These are phyloP conservation scores for Alternaria sp. DNA, from an alignment of 2,329 filamentous ascomycete species.

Conservation along the genomic window DNA sequence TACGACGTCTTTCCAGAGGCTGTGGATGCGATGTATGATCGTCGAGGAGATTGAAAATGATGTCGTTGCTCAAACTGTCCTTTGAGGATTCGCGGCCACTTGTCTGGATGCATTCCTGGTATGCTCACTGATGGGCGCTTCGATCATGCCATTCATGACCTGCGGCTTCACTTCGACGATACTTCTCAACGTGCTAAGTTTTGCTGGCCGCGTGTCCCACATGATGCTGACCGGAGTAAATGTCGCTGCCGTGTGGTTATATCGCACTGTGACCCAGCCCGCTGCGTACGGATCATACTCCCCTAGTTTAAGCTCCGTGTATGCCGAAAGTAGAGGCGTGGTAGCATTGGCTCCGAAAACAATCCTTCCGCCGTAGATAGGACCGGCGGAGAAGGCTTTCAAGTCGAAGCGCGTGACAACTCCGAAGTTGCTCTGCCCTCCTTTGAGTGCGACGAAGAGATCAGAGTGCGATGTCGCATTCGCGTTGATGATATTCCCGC, in stretches of 20 bases:
- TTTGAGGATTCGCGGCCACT: slow-evolving; percentile 19
- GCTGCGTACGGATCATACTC: slow-evolving; percentile 33
- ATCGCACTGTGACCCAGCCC: slow-evolving; percentile 35
- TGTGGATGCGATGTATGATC: slow-evolving; percentile 30
- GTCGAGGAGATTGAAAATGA: slow-evolving; percentile 30
- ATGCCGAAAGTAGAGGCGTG: slow-evolving; percentile 24
- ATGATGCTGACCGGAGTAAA: slow-evolving; percentile 31
- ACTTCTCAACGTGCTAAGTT: slow-evolving; percentile 26
- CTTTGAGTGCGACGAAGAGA: slow-evolving; percentile 54
- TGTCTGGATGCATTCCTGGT: slow-evolving; percentile 31
- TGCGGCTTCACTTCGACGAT: slow-evolving; percentile 27
- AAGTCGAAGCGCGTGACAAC: slow-evolving; percentile 54
- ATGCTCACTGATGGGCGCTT: slow-evolving; percentile 28
- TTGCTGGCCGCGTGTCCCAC: slow-evolving; percentile 33
- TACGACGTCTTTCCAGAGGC: slow-evolving; percentile 26
- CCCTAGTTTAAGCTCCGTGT: slow-evolving; percentile 30
- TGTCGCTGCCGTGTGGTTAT: slow-evolving; percentile 28
- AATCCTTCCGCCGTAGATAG: slow-evolving; percentile 29
- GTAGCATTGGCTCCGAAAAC: slow-evolving; percentile 24
- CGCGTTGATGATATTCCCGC: slow-evolving; percentile 49
- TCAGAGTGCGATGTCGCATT: slow-evolving; percentile 46
- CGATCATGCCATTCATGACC: slow-evolving; percentile 24
- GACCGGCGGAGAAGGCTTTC: slow-evolving; percentile 29
- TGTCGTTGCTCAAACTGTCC: slow-evolving; percentile 37
- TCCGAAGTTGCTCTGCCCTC: slow-evolving; percentile 55